A percentile compares a stretch with the other conserved stretches of the same genome.
Conservation (phyloP, 2,329 filamentous ascomycete species). For the Neonectria magnoliae region DNA sequence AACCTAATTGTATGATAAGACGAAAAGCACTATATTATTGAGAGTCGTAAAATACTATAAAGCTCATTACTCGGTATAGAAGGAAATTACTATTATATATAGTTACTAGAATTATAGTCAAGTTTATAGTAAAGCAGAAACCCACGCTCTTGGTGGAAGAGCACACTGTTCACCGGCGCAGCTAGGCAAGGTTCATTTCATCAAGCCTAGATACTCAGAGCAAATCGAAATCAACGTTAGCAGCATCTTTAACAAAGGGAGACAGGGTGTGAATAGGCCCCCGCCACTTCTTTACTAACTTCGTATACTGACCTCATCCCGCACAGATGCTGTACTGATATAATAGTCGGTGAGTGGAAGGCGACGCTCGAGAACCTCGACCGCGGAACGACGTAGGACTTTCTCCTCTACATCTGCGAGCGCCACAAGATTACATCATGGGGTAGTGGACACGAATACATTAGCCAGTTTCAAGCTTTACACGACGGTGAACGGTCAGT, state of each 20-base stretch:
- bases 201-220: conserved; percentile 35
- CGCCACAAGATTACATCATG: conserved; percentile 40
- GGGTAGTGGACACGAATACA: conserved; percentile 39
- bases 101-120: too few species aligned
- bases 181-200: conserved; percentile 31
- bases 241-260: conserved; percentile 37
- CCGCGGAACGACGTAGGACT: conserved; percentile 36
- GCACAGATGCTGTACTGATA: conserved; percentile 34
- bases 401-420: conserved; percentile 39
- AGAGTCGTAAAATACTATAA: too few species aligned
- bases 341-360: conserved; percentile 33
- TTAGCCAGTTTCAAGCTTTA: conserved; percentile 43
- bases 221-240: conserved; percentile 38
- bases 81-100: too few species aligned
- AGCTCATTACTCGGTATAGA: too few species aligned
- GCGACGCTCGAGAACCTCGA: conserved; percentile 30
- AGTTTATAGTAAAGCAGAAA: conserved; percentile 4
- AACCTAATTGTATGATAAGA: too few species aligned
- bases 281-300: neutral
- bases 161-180: conserved; percentile 31
- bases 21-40: too few species aligned
- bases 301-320: conserved; percentile 13
- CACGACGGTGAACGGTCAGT: conserved; percentile 34
- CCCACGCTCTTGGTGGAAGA: conserved; percentile 34
- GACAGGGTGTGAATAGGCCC: conserved; percentile 22